Evolutionary conservation across 176 grass and related monocot species (phyloP), one percentile per base, ranked within the genome.

Genomic region (Phyllostachys edulis): DNA sequence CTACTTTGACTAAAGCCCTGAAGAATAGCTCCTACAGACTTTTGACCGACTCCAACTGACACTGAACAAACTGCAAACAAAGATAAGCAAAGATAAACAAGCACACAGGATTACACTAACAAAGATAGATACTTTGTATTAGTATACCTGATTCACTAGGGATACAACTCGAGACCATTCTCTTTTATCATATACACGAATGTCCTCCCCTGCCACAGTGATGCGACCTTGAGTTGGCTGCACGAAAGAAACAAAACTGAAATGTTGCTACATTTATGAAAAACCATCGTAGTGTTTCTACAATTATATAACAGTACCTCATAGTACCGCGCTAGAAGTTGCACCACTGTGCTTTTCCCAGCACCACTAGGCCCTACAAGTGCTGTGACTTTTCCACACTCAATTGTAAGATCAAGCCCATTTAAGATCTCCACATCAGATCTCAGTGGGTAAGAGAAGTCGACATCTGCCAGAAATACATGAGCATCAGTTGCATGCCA

Each of bases 391-490:
- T 98, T 93, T 85, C 96, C 96, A 89, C 85, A 86, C 67, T 92
- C 87, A 63, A 98, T 85, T 82, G 67, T 93, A 76, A 98, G 85
- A 85, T 93, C 92, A 36, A 98, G 78, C 67, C 91, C 96, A 92
- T 88, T 92, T 87, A 98, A 91, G 79, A 98, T 88, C 80, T 88
- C 89, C 79, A 92, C 91, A 80, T 98, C 89, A 80, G 91, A 84
- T 77, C 96, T 95, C 74, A 98, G 76, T 83, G 93, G 96, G 79
- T 98, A 98, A 52, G 93, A 95, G 80, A 98, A 98, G 84, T 98
- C 86, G 11, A 98, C 86, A 66, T 95, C 96, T 98, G 91, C 27
- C 78, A 81, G 84, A 71, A 67, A 87, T 37, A 89, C 9, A 86
- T 74, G 41, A 81, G 51, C 39, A 69, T 63, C 47, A 73, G 64